phyloP scores from a whole-genome alignment of 2,329 filamentous ascomycete genomes.

The Aphanocladium album region DNA sequence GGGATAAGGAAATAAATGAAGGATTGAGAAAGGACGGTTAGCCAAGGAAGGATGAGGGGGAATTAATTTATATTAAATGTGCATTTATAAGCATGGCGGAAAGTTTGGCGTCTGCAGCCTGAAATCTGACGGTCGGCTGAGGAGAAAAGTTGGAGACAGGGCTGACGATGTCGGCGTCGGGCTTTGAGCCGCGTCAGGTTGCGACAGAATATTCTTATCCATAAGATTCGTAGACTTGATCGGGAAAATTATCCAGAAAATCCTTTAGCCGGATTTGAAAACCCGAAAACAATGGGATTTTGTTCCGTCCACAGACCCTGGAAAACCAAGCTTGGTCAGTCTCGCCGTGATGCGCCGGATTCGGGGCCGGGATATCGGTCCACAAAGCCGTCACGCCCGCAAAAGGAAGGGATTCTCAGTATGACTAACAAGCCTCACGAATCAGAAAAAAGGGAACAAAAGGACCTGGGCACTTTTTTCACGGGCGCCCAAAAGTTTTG shows the following conservation, averaged over 20 bases:
- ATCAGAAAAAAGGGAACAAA: not conserved
- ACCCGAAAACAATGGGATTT: not conserved
- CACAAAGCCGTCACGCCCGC: not conserved
- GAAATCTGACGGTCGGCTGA: slow-evolving; percentile 6
- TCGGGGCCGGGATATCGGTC: not conserved
- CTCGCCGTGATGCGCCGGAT: not conserved
- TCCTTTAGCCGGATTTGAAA: not conserved
- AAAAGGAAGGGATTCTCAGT: not conserved
- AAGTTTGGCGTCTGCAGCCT: not conserved
- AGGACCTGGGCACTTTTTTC: no score
- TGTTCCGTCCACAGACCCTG: not conserved
- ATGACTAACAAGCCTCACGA: not conserved
- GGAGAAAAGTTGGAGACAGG: not conserved
- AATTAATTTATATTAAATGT: not conserved
- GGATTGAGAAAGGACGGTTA: no score
- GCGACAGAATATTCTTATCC: not conserved
- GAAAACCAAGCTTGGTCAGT: not conserved
- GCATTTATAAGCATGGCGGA: not conserved
- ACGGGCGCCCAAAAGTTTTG: no score
- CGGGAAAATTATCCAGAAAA: not conserved
- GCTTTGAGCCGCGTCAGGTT: not conserved
- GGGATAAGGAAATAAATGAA: no score
- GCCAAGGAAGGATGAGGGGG: not conserved
- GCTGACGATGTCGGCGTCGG: slow-evolving; percentile 1
- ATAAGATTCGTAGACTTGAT: not conserved